Evolutionary conservation across 768 basidiomycete genomes (phyloP).

Genomic region (Vishniacozyma victoriae): DNA sequence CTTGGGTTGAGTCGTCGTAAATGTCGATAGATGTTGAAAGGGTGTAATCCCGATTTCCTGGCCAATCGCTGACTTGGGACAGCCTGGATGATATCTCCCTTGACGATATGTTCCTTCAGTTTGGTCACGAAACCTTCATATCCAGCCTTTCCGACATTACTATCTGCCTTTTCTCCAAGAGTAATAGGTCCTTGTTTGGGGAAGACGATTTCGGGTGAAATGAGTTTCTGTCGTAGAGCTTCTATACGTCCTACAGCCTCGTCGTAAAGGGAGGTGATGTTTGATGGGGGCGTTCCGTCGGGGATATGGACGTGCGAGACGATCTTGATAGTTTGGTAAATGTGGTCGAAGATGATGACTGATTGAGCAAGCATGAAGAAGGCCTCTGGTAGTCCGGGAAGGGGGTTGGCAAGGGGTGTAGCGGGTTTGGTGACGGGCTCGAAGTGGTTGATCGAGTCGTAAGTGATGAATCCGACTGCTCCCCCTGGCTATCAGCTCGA

Average conservation of each 20-base stretch:
- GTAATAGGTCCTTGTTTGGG: slow-evolving; percentile 51
- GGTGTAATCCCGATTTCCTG: slow-evolving; percentile 79
- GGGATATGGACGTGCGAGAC: slow-evolving; percentile 94
- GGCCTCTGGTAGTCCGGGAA: slow-evolving; percentile 84
- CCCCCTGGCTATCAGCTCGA: slow-evolving; percentile 56
- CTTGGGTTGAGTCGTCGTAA: slow-evolving; percentile 92
- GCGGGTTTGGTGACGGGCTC: slow-evolving; percentile 64
- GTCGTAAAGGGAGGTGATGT: slow-evolving; percentile 78
- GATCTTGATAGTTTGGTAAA: slow-evolving; percentile 88
- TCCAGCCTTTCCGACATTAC: slow-evolving; percentile 88
- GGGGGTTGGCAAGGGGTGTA: slow-evolving; percentile 65
- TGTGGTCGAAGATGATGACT: slow-evolving; percentile 91
- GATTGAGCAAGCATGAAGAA: slow-evolving; percentile 94
- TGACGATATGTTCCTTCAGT: slow-evolving; percentile 88
- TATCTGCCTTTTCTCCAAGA: slow-evolving; percentile 56
- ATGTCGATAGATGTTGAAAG: slow-evolving; percentile 94
- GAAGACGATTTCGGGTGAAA: slow-evolving; percentile 54
- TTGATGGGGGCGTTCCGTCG: slow-evolving; percentile 52
- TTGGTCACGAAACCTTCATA: slow-evolving; percentile 86
- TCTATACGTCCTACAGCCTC: slow-evolving; percentile 77
- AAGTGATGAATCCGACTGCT: slow-evolving; percentile 93
- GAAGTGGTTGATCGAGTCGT: slow-evolving; percentile 93
- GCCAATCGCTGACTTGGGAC: slow-evolving; percentile 90
- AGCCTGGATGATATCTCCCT: slow-evolving; percentile 97
- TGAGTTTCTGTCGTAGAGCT: slow-evolving; percentile 70